A percentile compares a stretch with the other conserved stretches of the same genome.
Evolutionary conservation across 768 basidiomycete species (phyloP).

Genomic region (Termitomyces heimii): DNA sequence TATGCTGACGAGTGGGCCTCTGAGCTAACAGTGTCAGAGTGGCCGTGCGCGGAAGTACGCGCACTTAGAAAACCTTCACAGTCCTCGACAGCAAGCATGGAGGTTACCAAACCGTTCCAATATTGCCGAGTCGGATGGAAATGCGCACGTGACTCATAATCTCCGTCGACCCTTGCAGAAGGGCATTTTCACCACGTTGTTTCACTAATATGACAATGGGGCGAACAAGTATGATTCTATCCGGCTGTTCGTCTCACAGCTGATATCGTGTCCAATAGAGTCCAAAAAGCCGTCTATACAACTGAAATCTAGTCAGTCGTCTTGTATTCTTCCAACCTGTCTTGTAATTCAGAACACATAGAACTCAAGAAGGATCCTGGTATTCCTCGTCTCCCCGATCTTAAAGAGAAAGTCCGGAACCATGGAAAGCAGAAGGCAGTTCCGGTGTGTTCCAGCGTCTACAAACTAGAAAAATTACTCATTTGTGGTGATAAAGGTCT

Average conservation of each 20-base stretch:
- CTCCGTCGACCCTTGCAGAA: too few relatives aligned
- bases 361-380: constrained; percentile 89
- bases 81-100: constrained; percentile 1
- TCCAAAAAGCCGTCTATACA: constrained; percentile 34
- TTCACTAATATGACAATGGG: constrained; percentile 26
- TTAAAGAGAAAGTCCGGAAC: constrained; percentile 53
- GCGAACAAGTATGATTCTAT: constrained; percentile 30
- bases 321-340: background rate
- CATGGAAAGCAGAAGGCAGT: constrained; percentile 41
- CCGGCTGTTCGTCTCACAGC: background rate
- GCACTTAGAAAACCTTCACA: background rate
- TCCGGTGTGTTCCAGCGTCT: constrained; percentile 24
- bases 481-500: constrained; percentile 3
- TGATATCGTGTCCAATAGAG: constrained; percentile 20
- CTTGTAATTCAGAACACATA: constrained; percentile 19
- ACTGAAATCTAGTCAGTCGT: constrained; percentile 32
- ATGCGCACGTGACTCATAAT: too few relatives aligned
- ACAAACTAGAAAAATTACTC: background rate
- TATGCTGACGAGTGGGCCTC: background rate
- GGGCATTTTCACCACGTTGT: too few relatives aligned
- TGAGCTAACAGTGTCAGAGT: constrained; percentile 4
- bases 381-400: constrained; percentile 72
- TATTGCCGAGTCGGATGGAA: too few relatives aligned
- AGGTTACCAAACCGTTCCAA: background rate
- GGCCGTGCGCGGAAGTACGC: background rate